Evolutionary conservation across 768 basidiomycete genomes (phyloP), one percentile per base, ranked within the genome.

Genomic region (Coprinopsis strossmayeri): DNA sequence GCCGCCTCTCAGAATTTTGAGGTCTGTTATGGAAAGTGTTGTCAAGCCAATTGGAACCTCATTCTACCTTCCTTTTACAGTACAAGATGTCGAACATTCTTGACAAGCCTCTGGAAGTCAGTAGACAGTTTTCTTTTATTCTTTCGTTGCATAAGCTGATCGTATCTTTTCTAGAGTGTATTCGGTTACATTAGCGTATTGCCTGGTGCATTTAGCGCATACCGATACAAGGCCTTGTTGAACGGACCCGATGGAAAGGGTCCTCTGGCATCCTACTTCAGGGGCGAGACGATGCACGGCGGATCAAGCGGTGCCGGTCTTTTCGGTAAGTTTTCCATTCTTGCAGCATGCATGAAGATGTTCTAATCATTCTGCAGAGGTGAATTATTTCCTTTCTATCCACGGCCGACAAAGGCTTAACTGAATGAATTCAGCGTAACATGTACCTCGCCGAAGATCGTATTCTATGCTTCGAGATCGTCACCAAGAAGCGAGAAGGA

Each of bases 81-180:
- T 94, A 95, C 71, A 95, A 95, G 71, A 91, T 90, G 84, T 91
- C 91, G 21, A 93, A 96, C 60, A 89, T 95, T 55, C 79, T 97
- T 28, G 94, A 97, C 64, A 97, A 97, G 64, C 93, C 94, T 0
- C 77, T 93, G 45, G 94, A 97, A 79, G 73, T 90, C 60, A 44
- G 35, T 38, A 10, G 10, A 10, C 35, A 18, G 76, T 63, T 3
- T n/a, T 51, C 23, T 46, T 3, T 34, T 38, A 35, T 11, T 26
- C 34, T 26, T 26, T 18, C 21, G 45, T 26, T 25, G n/a, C 25
- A n/a, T n/a, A 40, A 25, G n/a, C 32, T 46, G 12, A 25, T 47
- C 12, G 49, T n/a, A 51, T 10, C 5, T 48, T 39, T 48, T 34
- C 24, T 53, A 76, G 83, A 88, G 86, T 60, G 83, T 90, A 56